Conservation (phyloP, 1,139 yeast species). For the Nematodospora anomalae region DNA sequence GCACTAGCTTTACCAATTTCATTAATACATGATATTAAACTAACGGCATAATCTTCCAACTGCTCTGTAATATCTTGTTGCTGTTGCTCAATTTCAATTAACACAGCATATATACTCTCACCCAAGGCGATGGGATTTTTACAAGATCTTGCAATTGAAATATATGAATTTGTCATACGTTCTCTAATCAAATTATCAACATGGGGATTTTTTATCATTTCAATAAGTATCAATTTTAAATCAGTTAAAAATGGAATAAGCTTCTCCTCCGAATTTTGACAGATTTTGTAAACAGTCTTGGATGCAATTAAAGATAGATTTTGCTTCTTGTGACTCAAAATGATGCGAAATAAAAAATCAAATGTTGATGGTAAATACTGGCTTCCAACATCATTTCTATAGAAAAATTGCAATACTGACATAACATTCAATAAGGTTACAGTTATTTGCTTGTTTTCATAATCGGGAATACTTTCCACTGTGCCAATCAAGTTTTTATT, state of each 20-base stretch:
- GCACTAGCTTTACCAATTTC: conserved; percentile 70
- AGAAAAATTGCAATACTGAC: conserved; percentile 57
- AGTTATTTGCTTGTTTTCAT: conserved; percentile 11
- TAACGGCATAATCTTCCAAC: conserved; percentile 46
- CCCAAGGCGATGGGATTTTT: conserved; percentile 40
- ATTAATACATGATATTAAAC: conserved; percentile 60
- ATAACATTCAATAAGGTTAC: conserved; percentile 24
- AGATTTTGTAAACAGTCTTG: conserved; percentile 57
- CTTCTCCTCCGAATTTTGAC: conserved; percentile 57
- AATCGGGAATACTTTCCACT: conserved; percentile 17
- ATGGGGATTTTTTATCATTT: conserved; percentile 47
- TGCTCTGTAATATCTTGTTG: conserved; percentile 1
- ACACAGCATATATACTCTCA: conserved; percentile 20
- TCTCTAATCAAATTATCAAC: conserved; percentile 57
- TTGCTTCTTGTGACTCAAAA: conserved; percentile 21
- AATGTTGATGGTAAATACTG: conserved; percentile 49
- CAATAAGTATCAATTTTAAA: conserved; percentile 52
- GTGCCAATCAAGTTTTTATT: conserved; percentile 24
- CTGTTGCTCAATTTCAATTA: conserved; percentile 21
- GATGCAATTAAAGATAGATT: conserved; percentile 46
- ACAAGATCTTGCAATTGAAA: conserved; percentile 59
- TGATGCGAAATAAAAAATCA: conserved; percentile 42
- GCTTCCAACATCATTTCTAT: conserved; percentile 36
- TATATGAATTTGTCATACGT: conserved; percentile 58
- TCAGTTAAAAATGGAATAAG: conserved; percentile 49